phyloP scores from a whole-genome alignment of 345 rosid genomes.

The Hirschfeldia incana region DNA sequence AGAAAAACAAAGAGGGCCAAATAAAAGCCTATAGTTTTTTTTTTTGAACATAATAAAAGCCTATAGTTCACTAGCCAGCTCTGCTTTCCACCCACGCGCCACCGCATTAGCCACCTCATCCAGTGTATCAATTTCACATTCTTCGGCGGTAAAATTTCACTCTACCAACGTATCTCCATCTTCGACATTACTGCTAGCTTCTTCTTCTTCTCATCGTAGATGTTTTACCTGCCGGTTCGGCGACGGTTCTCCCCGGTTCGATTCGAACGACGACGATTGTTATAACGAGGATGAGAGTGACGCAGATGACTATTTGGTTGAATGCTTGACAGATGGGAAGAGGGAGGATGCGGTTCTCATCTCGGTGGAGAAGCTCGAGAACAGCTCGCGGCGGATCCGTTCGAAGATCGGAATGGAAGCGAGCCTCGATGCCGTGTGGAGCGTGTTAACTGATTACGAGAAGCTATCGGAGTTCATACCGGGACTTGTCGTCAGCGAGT shows the following conservation, averaged over 20 bases:
- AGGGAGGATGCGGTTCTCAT: conserved; percentile 48
- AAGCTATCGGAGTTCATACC: conserved; percentile 75
- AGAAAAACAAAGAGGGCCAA: conserved; percentile 30
- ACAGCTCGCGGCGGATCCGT: conserved; percentile 64
- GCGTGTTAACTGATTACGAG: conserved; percentile 77
- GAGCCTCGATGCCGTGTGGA: conserved; percentile 72
- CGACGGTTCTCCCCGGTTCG: conserved; percentile 26
- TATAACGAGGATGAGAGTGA: conserved; percentile 8
- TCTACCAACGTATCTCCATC: neutral
- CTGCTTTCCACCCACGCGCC: conserved; percentile 31
- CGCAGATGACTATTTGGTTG: conserved; percentile 32
- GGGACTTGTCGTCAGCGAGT: conserved; percentile 72
- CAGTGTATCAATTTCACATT: neutral
- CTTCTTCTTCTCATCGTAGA: conserved; percentile 22
- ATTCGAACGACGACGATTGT: conserved; percentile 21
- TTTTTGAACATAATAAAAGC: too few relatives aligned
- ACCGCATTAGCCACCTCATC: conserved; percentile 19
- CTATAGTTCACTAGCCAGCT: conserved; percentile 20
- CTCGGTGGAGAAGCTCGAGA: conserved; percentile 61
- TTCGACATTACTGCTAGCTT: neutral
- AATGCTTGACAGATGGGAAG: conserved; percentile 44
- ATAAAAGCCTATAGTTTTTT: conserved; percentile 21
- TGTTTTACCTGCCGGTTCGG: conserved; percentile 39
- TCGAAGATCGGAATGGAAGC: conserved; percentile 71
- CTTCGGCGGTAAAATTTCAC: conserved; percentile 4